Percentiles rank a stretch among this genome's conserved stretches.
These are phyloP conservation scores for Anastatica hierochuntica DNA, from an alignment of 345 rosid species.

Conservation along the genomic window DNA sequence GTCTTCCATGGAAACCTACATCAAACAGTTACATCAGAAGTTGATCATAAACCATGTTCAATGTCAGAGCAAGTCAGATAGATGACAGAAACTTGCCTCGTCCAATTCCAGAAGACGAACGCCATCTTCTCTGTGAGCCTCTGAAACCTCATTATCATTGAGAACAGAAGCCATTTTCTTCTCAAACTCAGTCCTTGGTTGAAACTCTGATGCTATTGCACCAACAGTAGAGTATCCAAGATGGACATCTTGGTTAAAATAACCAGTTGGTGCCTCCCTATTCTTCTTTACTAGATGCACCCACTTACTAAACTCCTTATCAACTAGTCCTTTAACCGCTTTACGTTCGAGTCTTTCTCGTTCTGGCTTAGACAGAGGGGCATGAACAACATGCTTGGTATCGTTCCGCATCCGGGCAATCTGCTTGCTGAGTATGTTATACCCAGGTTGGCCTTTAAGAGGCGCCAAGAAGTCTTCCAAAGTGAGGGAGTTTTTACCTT, in stretches of 20 bases:
- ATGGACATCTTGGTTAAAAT: constrained; percentile 61
- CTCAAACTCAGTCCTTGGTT: constrained; percentile 90
- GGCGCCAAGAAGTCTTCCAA: constrained; percentile 59
- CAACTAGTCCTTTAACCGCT: constrained; percentile 45
- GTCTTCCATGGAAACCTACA: constrained; percentile 74
- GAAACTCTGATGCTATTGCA: constrained; percentile 83
- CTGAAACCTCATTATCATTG: constrained; percentile 43
- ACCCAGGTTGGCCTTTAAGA: constrained; percentile 55
- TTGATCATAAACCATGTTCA: too few species aligned
- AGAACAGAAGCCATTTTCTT: constrained; percentile 75
- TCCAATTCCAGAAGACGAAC: constrained; percentile 74
- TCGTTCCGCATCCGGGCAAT: constrained; percentile 38
- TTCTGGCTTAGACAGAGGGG: constrained; percentile 66
- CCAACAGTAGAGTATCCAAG: constrained; percentile 79
- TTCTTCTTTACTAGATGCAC: constrained; percentile 69
- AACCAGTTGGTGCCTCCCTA: constrained; percentile 73
- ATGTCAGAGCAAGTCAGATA: too few species aligned
- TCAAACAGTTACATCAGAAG: constrained; percentile 1
- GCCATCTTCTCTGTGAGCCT: constrained; percentile 81
- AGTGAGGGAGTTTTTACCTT: constrained; percentile 50
- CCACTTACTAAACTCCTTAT: constrained; percentile 65
- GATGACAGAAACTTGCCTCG: constrained; percentile 38
- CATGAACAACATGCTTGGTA: constrained; percentile 44
- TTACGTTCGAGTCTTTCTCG: constrained; percentile 71
- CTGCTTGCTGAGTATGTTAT: constrained; percentile 46